Percentiles rank a stretch among this genome's conserved stretches.
phyloP scores from a whole-genome alignment of 176 grass and related monocot species.

The Carex cristatella region DNA sequence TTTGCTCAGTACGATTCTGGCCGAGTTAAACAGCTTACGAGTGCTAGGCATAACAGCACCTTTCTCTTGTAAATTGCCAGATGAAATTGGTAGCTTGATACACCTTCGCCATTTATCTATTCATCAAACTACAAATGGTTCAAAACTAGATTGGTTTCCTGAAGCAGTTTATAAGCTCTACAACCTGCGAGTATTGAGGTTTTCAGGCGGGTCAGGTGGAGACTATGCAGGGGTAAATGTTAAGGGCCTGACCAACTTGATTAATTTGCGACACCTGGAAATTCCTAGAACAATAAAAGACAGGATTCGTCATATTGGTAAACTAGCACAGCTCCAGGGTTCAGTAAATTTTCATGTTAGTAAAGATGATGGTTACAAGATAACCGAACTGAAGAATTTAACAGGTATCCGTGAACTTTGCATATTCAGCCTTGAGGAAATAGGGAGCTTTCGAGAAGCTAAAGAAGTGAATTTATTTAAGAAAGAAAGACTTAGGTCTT shows the following conservation, averaged over 20 bases:
- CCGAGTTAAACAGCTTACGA: constrained; percentile 13
- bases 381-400: constrained; percentile 32
- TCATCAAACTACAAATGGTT: not conserved
- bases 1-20: constrained; percentile 15
- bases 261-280: constrained; percentile 22
- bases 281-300: not conserved
- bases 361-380: constrained; percentile 6
- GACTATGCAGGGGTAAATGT: not conserved
- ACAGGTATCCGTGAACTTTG: constrained; percentile 1
- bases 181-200: constrained; percentile 15
- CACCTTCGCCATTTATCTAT: constrained; percentile 34
- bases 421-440: constrained; percentile 29
- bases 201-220: not conserved
- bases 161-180: constrained; percentile 25
- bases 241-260: constrained; percentile 23
- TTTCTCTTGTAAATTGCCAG: constrained; percentile 14
- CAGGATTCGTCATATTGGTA: constrained; percentile 25
- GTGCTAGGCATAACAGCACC: not conserved
- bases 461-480: constrained; percentile 9
- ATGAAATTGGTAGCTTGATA: constrained; percentile 21
- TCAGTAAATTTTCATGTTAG: constrained; percentile 24
- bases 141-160: constrained; percentile 19
- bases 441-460: constrained; percentile 7
- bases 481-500: constrained; percentile 7
- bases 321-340: not conserved